Conservation (phyloP, 768 basidiomycete species). For the Agrocybe pediades region DNA sequence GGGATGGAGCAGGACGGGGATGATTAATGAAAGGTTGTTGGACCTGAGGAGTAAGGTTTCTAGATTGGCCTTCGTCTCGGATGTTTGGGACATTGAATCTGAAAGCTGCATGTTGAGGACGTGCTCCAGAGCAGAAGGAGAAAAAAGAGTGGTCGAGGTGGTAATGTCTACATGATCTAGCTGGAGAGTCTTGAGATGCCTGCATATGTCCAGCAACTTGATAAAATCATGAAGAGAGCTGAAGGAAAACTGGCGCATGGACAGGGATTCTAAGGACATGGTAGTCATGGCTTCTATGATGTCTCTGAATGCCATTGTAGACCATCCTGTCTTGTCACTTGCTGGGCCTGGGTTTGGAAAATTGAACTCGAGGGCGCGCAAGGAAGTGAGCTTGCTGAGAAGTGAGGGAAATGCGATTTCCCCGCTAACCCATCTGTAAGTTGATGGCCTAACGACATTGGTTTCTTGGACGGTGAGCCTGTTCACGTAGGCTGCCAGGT, state of each 20-base stretch:
- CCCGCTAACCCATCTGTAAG: constrained; percentile 21
- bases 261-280: constrained; percentile 15
- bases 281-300: constrained; percentile 21
- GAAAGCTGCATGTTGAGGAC: constrained; percentile 11
- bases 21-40: constrained; percentile 17
- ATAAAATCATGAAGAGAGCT: constrained; percentile 18
- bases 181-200: constrained; percentile 16
- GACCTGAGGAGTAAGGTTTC: constrained; percentile 17
- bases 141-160: constrained; percentile 12
- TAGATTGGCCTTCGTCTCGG: constrained; percentile 12
- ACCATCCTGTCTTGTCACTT: constrained; percentile 20
- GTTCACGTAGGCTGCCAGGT: constrained; percentile 22
- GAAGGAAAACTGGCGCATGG: constrained; percentile 23
- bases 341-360: constrained; percentile 17
- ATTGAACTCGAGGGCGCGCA: constrained; percentile 21
- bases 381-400: constrained; percentile 16
- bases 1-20: constrained; percentile 19
- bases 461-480: constrained; percentile 18
- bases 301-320: constrained; percentile 24
- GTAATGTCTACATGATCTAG: constrained; percentile 21
- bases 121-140: constrained; percentile 18
- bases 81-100: not conserved
- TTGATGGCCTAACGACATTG: constrained; percentile 12
- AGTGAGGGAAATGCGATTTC: constrained; percentile 24
- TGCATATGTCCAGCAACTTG: constrained; percentile 19